Conservation (phyloP, 768 basidiomycete species). For the Amanita rubescens region DNA sequence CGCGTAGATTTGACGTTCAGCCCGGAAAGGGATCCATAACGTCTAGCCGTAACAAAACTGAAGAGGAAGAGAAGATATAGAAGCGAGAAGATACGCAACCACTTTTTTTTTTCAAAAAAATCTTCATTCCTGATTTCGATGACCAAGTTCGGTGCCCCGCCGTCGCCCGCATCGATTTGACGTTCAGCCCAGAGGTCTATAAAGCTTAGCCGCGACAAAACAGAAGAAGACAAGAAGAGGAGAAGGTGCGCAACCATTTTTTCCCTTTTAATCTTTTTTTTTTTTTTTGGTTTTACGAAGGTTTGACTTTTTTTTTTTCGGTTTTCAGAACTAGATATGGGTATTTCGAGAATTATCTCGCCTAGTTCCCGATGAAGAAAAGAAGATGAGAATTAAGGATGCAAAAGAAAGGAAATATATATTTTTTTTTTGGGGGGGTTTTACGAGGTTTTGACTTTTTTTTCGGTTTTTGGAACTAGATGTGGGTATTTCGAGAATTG, state of each 20-base stretch:
- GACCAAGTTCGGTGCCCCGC: too few species aligned
- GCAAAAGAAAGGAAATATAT: neutral
- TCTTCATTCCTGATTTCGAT: too few species aligned
- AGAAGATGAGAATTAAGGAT: neutral
- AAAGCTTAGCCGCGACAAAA: neutral
- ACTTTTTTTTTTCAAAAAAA: neutral
- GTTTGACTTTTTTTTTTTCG: neutral
- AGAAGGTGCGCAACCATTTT: neutral
- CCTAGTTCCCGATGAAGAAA: neutral
- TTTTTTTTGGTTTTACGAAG: neutral
- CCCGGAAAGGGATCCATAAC: neutral
- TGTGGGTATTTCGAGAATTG: too few species aligned
- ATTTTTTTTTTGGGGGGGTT: too few species aligned
- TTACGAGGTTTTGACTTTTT: neutral
- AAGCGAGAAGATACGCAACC: neutral
- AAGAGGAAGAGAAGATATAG: neutral
- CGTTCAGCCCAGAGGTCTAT: neutral
- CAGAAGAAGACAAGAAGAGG: neutral
- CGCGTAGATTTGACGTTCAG: too few species aligned
- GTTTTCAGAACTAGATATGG: neutral
- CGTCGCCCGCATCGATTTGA: too few species aligned
- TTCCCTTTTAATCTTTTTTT: neutral
- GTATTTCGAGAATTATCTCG: neutral
- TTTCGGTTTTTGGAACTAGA: neutral
- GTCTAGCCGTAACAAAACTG: neutral